Evolutionary conservation across 192 early-diverging fungal species (phyloP), one percentile per base, ranked within the genome.

Genomic region (Umbelopsis ramanniana): DNA sequence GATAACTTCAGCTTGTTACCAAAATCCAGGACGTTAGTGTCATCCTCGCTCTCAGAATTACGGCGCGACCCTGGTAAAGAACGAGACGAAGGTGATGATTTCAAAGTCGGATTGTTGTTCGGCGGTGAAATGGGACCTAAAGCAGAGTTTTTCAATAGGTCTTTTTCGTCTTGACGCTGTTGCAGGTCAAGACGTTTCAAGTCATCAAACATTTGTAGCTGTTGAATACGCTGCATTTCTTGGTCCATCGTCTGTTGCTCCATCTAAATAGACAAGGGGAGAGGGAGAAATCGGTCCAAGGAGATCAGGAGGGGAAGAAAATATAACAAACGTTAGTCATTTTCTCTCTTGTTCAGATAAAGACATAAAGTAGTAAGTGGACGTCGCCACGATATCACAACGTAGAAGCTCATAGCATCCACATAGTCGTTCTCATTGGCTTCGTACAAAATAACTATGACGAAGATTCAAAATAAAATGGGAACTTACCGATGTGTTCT

Each of bases 21-120:
- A 53, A 82, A 76, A 1, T 73, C 72, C 17, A 85, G 78, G 17
- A 79, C 81, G 66, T 82, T 80, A 29, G 83, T 69, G 68, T 84
- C 84, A 63, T 86, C 85, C 71, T 91, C 89, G 35, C 84, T 84
- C 19, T 17, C 57, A 47, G 92, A 93, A 74, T 91, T 93, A 78
- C 90, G 89, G 46, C 90, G 83, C 21, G 92, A 91, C 11, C 79
- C 83, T 17, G 92, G 89, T 9, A 91, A 81, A 48, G 91, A 93
- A 52, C 85, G 85, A 38, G 80, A 72, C 35, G 43, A 55, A 46
- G 47, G 66, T 23, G 60, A 52, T 1, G 46, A 45, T 50, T 45
- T 50, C 22, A 63, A 52, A n/a, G 63, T 35, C 6, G 46, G 74
- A 26, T 63, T 69, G 46, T 66, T 69, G 43, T 66, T 26, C 23